Conservation (phyloP, 2,329 filamentous ascomycete genomes). For the Penicillium sp. region DNA sequence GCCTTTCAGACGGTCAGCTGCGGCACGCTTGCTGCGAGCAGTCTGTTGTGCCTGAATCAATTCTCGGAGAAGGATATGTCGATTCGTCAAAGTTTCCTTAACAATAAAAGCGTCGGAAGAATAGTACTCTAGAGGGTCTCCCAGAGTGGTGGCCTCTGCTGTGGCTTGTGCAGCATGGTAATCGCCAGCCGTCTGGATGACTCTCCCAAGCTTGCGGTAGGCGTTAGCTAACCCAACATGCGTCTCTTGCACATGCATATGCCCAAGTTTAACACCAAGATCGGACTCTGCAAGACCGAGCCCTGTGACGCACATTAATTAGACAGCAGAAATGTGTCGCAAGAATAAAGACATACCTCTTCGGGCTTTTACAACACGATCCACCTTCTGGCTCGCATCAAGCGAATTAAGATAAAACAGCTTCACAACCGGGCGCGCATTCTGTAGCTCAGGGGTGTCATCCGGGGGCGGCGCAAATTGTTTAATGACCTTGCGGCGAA, state of each 20-base stretch:
- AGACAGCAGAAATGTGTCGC: slow-evolving; percentile 17
- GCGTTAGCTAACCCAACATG: slow-evolving; percentile 84
- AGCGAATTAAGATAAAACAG: slow-evolving; percentile 92
- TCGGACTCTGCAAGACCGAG: slow-evolving; percentile 89
- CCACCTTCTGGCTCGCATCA: slow-evolving; percentile 96
- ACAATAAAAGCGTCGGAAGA: slow-evolving; percentile 95
- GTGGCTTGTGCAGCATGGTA: slow-evolving; percentile 96
- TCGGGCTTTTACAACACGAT: slow-evolving; percentile 86
- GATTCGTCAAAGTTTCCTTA: slow-evolving; percentile 95
- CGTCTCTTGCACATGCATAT: slow-evolving; percentile 84
- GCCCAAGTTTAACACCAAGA: slow-evolving; percentile 82
- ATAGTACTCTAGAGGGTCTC: slow-evolving; percentile 91
- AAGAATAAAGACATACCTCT: slow-evolving; percentile 58
- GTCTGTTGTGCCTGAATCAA: slow-evolving; percentile 84
- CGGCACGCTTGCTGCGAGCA: slow-evolving; percentile 75
- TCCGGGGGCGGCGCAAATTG: slow-evolving; percentile 97
- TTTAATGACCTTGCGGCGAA: slow-evolving; percentile 92
- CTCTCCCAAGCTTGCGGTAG: slow-evolving; percentile 90
- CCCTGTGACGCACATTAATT: slow-evolving; percentile 49
- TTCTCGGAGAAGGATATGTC: slow-evolving; percentile 92
- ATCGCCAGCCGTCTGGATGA: slow-evolving; percentile 89
- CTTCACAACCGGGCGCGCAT: slow-evolving; percentile 87
- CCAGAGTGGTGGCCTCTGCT: slow-evolving; percentile 89
- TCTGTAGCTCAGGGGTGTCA: slow-evolving; percentile 89
- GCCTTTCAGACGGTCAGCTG: slow-evolving; percentile 82